Base-by-base conservation (phyloP, 306 rosid species). In the Glycine soja region DNA sequence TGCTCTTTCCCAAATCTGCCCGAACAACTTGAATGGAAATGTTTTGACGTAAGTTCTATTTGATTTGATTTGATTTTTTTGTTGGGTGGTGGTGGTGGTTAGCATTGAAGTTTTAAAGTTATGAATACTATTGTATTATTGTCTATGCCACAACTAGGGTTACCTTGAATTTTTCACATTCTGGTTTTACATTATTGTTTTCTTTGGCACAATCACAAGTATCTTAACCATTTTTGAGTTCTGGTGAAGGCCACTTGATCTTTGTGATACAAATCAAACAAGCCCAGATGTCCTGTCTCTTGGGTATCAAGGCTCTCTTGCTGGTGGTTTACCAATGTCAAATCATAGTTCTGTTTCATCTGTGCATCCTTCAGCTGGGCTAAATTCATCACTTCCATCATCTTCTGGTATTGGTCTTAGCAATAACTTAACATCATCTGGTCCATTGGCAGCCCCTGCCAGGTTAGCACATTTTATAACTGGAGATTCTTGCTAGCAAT, bases 231-330 rank as follows among this genome's bases (percentile, higher is more conserved):
- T 88, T 76, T 77, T 70, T 54, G 73, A 38, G 81, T 78, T 87
- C 79, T 90, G 70, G 76, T 53, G 90, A 90, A 96, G 99, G 95
- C 99, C 99, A 14, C 97, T 88, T 84, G 98, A 93, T 89, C 94
- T 96, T 54, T 92, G 94, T 88, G 99, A 96, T 82, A 69, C 88
- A 66, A 89, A 86, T 58, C 82, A 92, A 84, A 67, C 93, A 70
- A 88, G 86, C 84, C 90, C 88, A 12, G 99, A 93, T 59, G 88
- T 70, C 77, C 88, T 83, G 53, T 9, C 94, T 24, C 77, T 62
- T 79, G 97, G 93, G 70, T 90, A 89, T 84, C 99, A 93, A 84
- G 90, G 88, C 78, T 77, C 98, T 84, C 92, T 90, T 85, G 76
- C 90, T 71, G 88, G 90, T 77, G 90, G 94, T 65, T 82, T 92